These are phyloP conservation scores for Phaeomoniella chlamydospora DNA, from an alignment of 2,329 filamentous ascomycete species.

Conservation along the genomic window DNA sequence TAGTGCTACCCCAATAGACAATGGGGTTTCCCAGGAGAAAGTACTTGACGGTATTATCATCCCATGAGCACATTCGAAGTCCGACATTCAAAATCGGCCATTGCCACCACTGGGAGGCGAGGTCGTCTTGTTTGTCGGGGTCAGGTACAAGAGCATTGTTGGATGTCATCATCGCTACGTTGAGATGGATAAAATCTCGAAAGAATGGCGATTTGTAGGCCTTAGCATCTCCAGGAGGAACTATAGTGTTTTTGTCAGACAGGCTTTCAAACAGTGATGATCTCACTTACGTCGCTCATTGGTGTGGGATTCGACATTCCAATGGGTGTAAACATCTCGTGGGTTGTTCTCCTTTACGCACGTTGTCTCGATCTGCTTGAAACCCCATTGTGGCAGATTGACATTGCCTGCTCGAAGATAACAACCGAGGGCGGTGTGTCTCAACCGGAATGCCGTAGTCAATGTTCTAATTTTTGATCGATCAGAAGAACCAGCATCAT, in stretches of 20 bases:
- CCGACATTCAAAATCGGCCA: constrained; percentile 94
- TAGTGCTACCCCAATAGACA: constrained; percentile 89
- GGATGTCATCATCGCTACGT: constrained; percentile 99
- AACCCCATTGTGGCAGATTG: constrained; percentile 97
- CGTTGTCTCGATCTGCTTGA: constrained; percentile 97
- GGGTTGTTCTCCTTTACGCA: constrained; percentile 90
- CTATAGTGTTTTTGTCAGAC: constrained; percentile 29
- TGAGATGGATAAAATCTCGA: constrained; percentile 93
- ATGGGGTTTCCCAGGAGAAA: constrained; percentile 94
- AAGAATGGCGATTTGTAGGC: constrained; percentile 95
- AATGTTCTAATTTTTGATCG: constrained; percentile 75
- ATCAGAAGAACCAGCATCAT: constrained; percentile 76
- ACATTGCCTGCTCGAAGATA: constrained; percentile 91
- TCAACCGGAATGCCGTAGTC: constrained; percentile 83
- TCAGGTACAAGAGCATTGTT: constrained; percentile 97
- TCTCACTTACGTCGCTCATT: constrained; percentile 73
- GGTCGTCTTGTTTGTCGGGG: constrained; percentile 96
- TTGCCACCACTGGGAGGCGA: constrained; percentile 95
- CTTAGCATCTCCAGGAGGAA: constrained; percentile 76
- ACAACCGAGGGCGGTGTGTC: constrained; percentile 68
- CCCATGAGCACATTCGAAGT: constrained; percentile 97
- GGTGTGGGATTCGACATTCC: constrained; percentile 92
- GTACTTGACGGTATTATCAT: constrained; percentile 90
- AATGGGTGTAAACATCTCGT: constrained; percentile 88
- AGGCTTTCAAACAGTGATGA: neutral